Evolutionary conservation across 2,329 filamentous ascomycete genomes (phyloP), one percentile per base, ranked within the genome.

Genomic region (Hypoxylon sp.): DNA sequence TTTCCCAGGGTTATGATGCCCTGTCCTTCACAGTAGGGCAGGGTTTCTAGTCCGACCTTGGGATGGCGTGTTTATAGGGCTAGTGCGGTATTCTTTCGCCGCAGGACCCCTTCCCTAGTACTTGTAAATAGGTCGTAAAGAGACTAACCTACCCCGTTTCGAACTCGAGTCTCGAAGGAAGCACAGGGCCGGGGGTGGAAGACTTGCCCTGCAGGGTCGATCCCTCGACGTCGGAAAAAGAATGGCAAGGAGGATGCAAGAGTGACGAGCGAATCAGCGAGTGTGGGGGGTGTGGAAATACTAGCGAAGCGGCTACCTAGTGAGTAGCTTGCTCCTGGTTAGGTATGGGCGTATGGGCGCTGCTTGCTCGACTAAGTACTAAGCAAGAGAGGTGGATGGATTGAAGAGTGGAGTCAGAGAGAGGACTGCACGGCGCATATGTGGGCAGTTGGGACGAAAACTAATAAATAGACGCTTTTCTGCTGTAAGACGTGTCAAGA

Each of bases 191-290:
- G 73, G 74, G 73, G 75, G 68, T 68, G 67, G 62, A 60, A 62
- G 71, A 70, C 64, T 70, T 65, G 61, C 66, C 59, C 69, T 77
- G 74, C 77, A 77, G 73, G 76, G 75, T 75, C 76, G 75, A 77
- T 78, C 77, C 75, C 73, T 76, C 72, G 68, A 74, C 68, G 64
- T 59, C 59, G 65, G 67, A 69, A 71, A 74, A 74, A 74, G 68
- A 73, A 71, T 66, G 69, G 69, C 57, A 72, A 75, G 73, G 73
- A 72, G 73, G 71, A 73, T 74, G 73, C 70, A 67, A 72, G 68
- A 75, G 64, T 70, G 66, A 73, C 68, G 73, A 67, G 48, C 76
- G 73, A 76, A 76, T 75, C 75, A 76, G 72, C 66, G 68, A 69
- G 71, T 73, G 64, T 71, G 71, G 67, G 72, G 73, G 73, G 72